Base-by-base conservation (phyloP, 2,329 filamentous ascomycete species). In the Sordariomycetes sp. region DNA sequence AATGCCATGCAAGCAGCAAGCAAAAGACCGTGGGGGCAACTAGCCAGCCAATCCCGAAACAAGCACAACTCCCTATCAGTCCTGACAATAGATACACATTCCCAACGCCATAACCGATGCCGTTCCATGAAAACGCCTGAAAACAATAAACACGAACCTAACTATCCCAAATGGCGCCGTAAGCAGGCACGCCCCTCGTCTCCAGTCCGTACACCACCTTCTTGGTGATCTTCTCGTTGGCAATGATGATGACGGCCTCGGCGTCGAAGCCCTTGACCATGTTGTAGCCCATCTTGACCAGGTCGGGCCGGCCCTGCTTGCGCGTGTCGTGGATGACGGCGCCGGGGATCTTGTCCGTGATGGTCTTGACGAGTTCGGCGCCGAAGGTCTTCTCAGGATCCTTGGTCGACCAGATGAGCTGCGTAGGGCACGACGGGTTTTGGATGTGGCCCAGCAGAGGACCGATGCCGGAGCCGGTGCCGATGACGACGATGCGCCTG, bases 231-330 rank as follows among this genome's bases (percentile, higher is more conserved):
- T 58, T 68, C 37, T 78, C 73, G 50, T 86, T 87, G 36, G 76
- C 77, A 46, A 87, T 79, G 39, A 86, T 70, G 48, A 85, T 78
- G 24, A 86, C 79, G 3, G 80, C 82, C 62, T 86, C 81, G 2
- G 79, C 58, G 8, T 61, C 55, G 45, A 71, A 77, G 25, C 68
- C 64, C 30, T 75, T 59, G 10, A 62, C 63, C 19, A 79, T 46
- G 50, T 83, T 68, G 49, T 58, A 68, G 4, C 59, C 58, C 54
- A 65, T 64, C 30, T 50, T 50, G 11, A 66, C 60, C n/a, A 71
- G 53, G 40, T 85, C 72, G 3, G 76, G 68, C 6, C 79, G 64
- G 0, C 77, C 79, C 21, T 63, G 61, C 23, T 56, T 50, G 36
- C 67, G 66, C 3, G 80, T 85, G 50, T 87, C 79, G 50, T 83